Base-by-base conservation (phyloP, 768 basidiomycete species). In the Leucosporidium yakuticum region DNA sequence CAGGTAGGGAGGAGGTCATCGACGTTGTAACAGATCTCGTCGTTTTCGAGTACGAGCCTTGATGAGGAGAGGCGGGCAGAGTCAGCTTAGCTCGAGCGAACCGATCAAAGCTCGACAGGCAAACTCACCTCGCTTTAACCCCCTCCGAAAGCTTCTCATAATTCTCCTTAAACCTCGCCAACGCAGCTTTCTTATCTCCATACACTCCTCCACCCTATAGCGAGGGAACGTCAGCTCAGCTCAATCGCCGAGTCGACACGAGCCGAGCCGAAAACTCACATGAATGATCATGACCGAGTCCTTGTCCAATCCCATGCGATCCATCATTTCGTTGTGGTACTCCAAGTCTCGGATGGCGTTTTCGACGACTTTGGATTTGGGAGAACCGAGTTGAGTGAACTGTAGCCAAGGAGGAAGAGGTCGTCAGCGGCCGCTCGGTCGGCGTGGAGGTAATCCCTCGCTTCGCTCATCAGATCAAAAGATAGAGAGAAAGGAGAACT, bases 281-380 rank as follows among this genome's bases (percentile, higher is more conserved):
- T 93, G 91, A 14, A 93, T 83, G 70, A 95, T 87, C 83, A 93
- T 90, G 8, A 97, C 90, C 7, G 87, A 85, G 66, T 97, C 91
- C n/a, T 82, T 79, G 17, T 85, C 90, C 39, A 91, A 76, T 0
- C 85, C 88, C 89, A 95, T 91, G 25, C 84, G 80, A 63, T 91
- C 88, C 76, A 95, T 81, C 84, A 96, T 88, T 77, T 94, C 86
- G 68, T 86, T 86, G 69, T 97, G 94, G 76, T 97, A 95, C 29
- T 82, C 81, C 32, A 97, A 81, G 67, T 97, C 93, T 21, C 88
- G 82, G 15, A 94, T 80, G 23, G 89, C 85, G 5, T 90, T 85
- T 34, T 85, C 82, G 15, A 94, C 83, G 20, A 96, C 94, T 83
- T 87, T 1, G 90, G 92, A 34, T 88, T 89, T 9, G 60, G 12